phyloP scores from a whole-genome alignment of 768 basidiomycete genomes.

The Leccinum arenicola region DNA sequence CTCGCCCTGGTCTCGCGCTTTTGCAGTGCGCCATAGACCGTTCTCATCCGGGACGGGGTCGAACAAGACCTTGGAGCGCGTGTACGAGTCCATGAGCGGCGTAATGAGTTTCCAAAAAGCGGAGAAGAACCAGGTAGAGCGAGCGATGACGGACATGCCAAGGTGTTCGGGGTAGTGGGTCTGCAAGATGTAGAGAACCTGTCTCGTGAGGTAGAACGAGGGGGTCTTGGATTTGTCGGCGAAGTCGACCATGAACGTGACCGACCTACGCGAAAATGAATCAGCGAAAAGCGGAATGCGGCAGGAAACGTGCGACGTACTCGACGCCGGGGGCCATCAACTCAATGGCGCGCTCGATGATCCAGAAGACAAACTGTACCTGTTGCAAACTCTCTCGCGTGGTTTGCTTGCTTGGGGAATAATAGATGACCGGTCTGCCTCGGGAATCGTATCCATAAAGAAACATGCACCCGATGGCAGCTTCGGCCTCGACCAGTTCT shows the following conservation, averaged over 20 bases:
- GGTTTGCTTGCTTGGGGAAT: slow-evolving; percentile 72
- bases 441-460: slow-evolving; percentile 73
- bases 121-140: slow-evolving; percentile 73
- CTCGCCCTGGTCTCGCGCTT: slow-evolving; percentile 16
- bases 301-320: slow-evolving; percentile 40
- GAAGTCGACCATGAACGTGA: slow-evolving; percentile 68
- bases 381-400: slow-evolving; percentile 67
- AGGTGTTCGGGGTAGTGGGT: background rate
- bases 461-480: slow-evolving; percentile 78
- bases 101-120: slow-evolving; percentile 74
- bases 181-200: slow-evolving; percentile 53
- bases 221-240: slow-evolving; percentile 66
- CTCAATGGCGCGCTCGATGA: slow-evolving; percentile 73
- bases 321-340: slow-evolving; percentile 82
- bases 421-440: slow-evolving; percentile 67
- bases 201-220: slow-evolving; percentile 36
- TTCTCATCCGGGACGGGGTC: slow-evolving; percentile 46
- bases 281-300: background rate
- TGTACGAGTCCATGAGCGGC: slow-evolving; percentile 82
- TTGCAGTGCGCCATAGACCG: slow-evolving; percentile 27
- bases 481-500: slow-evolving; percentile 71
- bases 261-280: background rate
- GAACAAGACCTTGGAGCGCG: slow-evolving; percentile 70
- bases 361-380: slow-evolving; percentile 72
- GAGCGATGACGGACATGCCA: slow-evolving; percentile 55